phyloP scores from a whole-genome alignment of 2,329 filamentous ascomycete genomes.

The Colletotrichum salicis region DNA sequence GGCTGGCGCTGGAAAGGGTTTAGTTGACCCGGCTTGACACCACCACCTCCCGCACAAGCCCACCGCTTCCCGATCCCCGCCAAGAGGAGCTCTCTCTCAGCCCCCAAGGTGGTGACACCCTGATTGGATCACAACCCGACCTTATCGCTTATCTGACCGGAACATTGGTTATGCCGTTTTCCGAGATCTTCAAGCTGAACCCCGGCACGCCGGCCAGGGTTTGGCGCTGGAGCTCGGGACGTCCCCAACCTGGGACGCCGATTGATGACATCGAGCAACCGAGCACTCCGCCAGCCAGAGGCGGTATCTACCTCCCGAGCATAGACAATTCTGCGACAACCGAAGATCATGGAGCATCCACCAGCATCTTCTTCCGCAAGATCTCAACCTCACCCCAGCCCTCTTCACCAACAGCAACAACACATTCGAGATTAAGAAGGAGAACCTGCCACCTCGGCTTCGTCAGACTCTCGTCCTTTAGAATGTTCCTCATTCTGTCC shows the following conservation, averaged over 20 bases:
- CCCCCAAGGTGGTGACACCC: neutral
- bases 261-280: constrained; percentile 36
- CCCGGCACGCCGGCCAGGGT: constrained; percentile 26
- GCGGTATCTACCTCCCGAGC: constrained; percentile 33
- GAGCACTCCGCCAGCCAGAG: constrained; percentile 32
- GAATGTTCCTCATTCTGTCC: constrained; percentile 51
- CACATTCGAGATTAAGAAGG: constrained; percentile 11
- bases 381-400: constrained; percentile 4
- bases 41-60: neutral
- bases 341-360: constrained; percentile 31
- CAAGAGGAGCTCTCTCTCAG: neutral
- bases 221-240: constrained; percentile 34
- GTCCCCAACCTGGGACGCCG: constrained; percentile 24
- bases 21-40: constrained; percentile 2
- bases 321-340: constrained; percentile 34
- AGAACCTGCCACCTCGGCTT: constrained; percentile 24
- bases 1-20: constrained; percentile 24
- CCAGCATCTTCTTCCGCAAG: constrained; percentile 29
- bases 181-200: constrained; percentile 25
- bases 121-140: neutral
- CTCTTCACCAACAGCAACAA: constrained; percentile 1
- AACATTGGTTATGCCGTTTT: constrained; percentile 25
- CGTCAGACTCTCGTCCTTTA: constrained; percentile 34
- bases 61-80: neutral
- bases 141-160: neutral